Base-by-base conservation (phyloP, 495 filamentous ascomycete species). In the Penicillium diatomitis region DNA sequence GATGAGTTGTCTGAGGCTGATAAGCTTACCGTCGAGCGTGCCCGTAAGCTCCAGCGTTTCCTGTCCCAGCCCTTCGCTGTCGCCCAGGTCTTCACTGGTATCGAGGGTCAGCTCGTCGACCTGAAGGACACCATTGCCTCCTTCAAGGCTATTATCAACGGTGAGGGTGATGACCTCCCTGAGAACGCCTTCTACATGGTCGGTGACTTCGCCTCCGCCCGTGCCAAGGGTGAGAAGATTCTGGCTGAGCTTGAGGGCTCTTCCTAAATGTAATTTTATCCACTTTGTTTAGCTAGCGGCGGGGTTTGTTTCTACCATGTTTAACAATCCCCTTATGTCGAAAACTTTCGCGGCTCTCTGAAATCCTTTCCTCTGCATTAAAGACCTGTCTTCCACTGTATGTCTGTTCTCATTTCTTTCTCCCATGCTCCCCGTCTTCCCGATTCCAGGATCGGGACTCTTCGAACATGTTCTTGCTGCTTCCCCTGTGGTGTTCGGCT, bases 21-120 rank as follows among this genome's bases (percentile, higher is more conserved):
- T 71, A 97, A 98, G 85, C 82, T 98, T 61, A 97, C 94, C 57
- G 92, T 98, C 81, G 92, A 98, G 85, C 94, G 92, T 80, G 92
- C 92, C 64, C 90, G 92, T 78, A 97, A 97, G 81, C 80, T 98
- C 68, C 94, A 98, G 79, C 87, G 92, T 82, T 98, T 98, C 88
- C 77, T 98, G 78, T 86, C 80, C 71, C 92, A 98, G 83, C 92
- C 92, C 63, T 98, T 98, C 85, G 90, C 92, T 51, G 92, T 97
- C 63, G 91, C 91, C 63, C 87, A 96, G 76, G 90, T 95, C 57
- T 96, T 96, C 84, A 96, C 90, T 73, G 85, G 91, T 88, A 96
- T 96, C 74, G 86, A 96, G 83, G 92, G 92, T 74, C 81, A 80
- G 72, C 83, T 98, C 45, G 92, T 98, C 62, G 88, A 96, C 73